Evolutionary conservation across 1,284 basidiomycete species (phyloP).

Genomic region (Melanopsichium pennsylvanicum): DNA sequence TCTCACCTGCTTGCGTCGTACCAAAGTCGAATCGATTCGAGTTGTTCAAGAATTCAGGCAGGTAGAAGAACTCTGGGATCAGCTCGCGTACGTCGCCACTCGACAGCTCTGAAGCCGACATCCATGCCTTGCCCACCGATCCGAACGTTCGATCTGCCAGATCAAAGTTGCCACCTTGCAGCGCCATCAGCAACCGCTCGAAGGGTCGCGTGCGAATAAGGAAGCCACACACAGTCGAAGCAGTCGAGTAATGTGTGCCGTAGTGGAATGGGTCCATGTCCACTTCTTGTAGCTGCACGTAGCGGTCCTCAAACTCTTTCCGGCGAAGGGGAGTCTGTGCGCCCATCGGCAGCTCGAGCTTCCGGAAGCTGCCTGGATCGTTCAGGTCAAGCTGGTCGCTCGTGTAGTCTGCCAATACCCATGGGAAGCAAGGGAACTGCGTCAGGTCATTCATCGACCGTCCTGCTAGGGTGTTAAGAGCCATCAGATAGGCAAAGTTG

Average conservation of each 20-base stretch:
- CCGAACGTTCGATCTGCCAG: constrained; percentile 90
- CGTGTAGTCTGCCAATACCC: constrained; percentile 86
- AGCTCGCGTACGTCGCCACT: constrained; percentile 93
- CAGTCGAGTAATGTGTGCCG: constrained; percentile 91
- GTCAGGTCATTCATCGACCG: constrained; percentile 75
- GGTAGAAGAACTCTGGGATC: constrained; percentile 86
- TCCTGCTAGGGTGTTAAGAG: constrained; percentile 64
- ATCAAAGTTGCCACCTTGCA: constrained; percentile 79
- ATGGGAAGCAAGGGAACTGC: constrained; percentile 91
- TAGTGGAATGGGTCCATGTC: constrained; percentile 72
- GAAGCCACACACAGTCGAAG: constrained; percentile 95
- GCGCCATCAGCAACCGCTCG: constrained; percentile 50
- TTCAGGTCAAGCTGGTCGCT: constrained; percentile 78
- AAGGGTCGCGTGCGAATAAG: constrained; percentile 83
- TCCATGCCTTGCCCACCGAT: constrained; percentile 76
- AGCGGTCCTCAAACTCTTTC: constrained; percentile 71
- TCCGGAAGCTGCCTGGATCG: constrained; percentile 75
- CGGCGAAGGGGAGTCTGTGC: constrained; percentile 77
- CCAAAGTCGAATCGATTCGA: constrained; percentile 76
- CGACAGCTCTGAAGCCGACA: constrained; percentile 83
- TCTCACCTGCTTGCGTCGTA: constrained; percentile 80
- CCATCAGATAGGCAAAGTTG: constrained; percentile 65
- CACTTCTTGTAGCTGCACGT: constrained; percentile 76
- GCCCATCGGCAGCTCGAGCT: constrained; percentile 88
- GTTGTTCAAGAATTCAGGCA: constrained; percentile 69